Conservation (phyloP, 768 basidiomycete species). For the Phaeotremella fagi region DNA sequence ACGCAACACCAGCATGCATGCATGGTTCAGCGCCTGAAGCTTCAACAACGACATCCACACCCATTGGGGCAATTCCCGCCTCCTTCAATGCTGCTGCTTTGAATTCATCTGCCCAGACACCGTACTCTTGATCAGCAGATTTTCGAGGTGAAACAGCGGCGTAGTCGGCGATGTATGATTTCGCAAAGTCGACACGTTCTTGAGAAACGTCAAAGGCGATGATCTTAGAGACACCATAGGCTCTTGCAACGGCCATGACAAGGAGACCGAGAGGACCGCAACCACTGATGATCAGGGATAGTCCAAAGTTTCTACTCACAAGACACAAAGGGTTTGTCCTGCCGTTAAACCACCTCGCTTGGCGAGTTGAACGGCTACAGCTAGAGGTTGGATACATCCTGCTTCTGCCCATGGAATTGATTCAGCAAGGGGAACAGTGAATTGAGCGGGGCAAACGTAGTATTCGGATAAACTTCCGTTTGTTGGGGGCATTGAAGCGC, state of each 20-base stretch:
- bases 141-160: neutral
- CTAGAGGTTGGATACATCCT: slow-evolving; percentile 9
- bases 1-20: slow-evolving; percentile 6
- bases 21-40: slow-evolving; percentile 6
- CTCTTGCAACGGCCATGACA: slow-evolving; percentile 4
- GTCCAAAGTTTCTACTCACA: neutral
- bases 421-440: neutral
- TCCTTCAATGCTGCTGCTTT: neutral
- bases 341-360: slow-evolving; percentile 1
- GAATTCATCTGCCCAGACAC: neutral
- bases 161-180: slow-evolving; percentile 5
- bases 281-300: neutral
- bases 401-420: neutral
- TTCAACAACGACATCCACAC: slow-evolving; percentile 7
- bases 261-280: slow-evolving; percentile 7
- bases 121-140: neutral
- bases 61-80: neutral
- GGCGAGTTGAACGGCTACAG: slow-evolving; percentile 3
- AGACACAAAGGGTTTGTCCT: slow-evolving; percentile 7
- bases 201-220: slow-evolving; percentile 3
- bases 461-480: slow-evolving; percentile 4
- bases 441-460: slow-evolving; percentile 3
- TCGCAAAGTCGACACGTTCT: slow-evolving; percentile 5
- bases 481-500: slow-evolving; percentile 5
- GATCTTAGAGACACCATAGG: neutral